Base-by-base conservation (phyloP, 1,139 yeast genomes). In the Nematodospora anomalae region DNA sequence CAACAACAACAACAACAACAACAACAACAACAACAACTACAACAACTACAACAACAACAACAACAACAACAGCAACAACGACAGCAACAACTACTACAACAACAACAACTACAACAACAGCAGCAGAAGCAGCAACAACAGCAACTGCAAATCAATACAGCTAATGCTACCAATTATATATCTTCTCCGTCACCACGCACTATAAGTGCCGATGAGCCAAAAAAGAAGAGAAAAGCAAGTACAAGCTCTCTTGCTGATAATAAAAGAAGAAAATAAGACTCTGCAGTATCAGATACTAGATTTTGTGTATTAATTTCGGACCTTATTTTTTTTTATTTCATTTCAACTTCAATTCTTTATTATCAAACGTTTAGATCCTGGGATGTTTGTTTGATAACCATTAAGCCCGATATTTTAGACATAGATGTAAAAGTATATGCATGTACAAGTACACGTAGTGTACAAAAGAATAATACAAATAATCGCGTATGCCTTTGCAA, bases 141-240 rank as follows among this genome's bases (percentile, higher is more conserved):
- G 29, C 22, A 43, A 36, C 34, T n/a, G 15, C 20, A 28, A 33
- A 26, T 25, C 29, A 9, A 16, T 10, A 11, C 8, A 8, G 4
- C 32, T 3, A 16, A 33, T 30, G 16, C 8, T 7, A 12, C 15
- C n/a, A 30, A 15, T 13, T 22, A 23, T 9, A 37, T 37, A 11
- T 46, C 52, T 7, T 49, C 60, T 3, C 58, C 60, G 3, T 51
- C 58, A 4, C 57, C 58, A 9, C 46, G 41, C 15, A 47, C 55
- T 1, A 30, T 44, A 3, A 49, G 46, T 30, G 44, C 45, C 3
- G 60, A 54, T n/a, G 60, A 53, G 16, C 45, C 46, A n/a, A 50
- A 47, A 26, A 55, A 50, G 37, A 54, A 51, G 40, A 38, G 60
- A 27, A 45, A 50, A 28, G 37, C 50, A 24, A 54, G 57, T 35